A percentile compares a stretch with the other conserved stretches of the same genome.
phyloP scores from a whole-genome alignment of 306 rosid species.

The Amphicarpaea edgeworthii region DNA sequence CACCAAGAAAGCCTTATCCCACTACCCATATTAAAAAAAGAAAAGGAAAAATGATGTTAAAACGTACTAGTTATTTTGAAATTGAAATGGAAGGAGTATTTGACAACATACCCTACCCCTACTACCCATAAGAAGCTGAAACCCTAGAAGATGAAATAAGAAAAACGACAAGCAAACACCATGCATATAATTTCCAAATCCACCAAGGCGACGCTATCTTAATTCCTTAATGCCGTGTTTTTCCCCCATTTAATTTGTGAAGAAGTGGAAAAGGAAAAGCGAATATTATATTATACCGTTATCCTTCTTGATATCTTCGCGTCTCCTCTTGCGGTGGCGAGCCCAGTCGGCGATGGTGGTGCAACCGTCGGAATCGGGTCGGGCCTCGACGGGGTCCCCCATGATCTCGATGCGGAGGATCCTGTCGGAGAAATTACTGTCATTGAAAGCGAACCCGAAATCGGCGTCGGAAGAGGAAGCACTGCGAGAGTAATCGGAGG shows the following conservation, averaged over 20 bases:
- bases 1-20: neutral
- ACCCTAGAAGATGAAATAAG: conserved; percentile 11
- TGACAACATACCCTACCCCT: neutral
- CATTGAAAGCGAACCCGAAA: conserved; percentile 89
- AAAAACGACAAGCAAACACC: neutral
- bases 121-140: neutral
- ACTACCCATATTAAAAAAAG: neutral
- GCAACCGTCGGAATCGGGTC: conserved; percentile 63
- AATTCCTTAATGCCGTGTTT: neutral
- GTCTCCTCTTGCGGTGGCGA: conserved; percentile 73
- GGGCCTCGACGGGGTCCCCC: conserved; percentile 58
- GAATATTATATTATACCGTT: conserved; percentile 39
- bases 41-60: neutral
- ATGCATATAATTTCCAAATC: neutral
- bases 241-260: neutral
- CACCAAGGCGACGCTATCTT: neutral
- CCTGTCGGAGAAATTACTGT: conserved; percentile 89
- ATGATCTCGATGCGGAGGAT: conserved; percentile 77
- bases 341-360: conserved; percentile 83
- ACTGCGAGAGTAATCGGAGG: conserved; percentile 53
- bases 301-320: conserved; percentile 78
- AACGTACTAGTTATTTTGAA: neutral
- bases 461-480: conserved; percentile 72
- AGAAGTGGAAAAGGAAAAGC: neutral
- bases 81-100: neutral